Conservation (phyloP, 2,329 filamentous ascomycete genomes). For the Nothomitra cinnamomea region DNA sequence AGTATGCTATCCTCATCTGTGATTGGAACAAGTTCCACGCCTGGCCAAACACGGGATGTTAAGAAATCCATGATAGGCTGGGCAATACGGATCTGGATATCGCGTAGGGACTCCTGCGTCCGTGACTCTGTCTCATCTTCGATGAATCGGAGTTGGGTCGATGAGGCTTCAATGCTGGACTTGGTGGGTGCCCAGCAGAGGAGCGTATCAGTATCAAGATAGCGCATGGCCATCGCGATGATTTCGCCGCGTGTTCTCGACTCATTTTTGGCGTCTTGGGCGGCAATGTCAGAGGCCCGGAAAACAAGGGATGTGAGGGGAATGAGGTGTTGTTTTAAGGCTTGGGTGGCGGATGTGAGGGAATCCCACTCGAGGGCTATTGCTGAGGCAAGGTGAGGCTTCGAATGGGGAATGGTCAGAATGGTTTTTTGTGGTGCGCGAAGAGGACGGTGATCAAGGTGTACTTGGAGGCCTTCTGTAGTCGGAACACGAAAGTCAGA, state of each 20-base stretch:
- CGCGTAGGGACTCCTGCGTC: slow-evolving; percentile 45
- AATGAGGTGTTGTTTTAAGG: slow-evolving; percentile 71
- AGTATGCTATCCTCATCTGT: slow-evolving; percentile 64
- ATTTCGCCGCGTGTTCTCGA: slow-evolving; percentile 44
- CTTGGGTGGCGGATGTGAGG: slow-evolving; percentile 65
- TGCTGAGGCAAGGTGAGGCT: slow-evolving; percentile 66
- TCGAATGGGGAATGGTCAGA: slow-evolving; percentile 54
- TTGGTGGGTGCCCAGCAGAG: slow-evolving; percentile 69
- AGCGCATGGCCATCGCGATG: slow-evolving; percentile 54
- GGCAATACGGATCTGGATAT: slow-evolving; percentile 53
- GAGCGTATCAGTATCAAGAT: slow-evolving; percentile 80
- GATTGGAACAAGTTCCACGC: slow-evolving; percentile 61
- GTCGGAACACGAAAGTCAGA: background rate
- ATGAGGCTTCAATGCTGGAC: slow-evolving; percentile 12
- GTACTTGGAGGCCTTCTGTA: slow-evolving; percentile 40
- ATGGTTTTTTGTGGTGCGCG: slow-evolving; percentile 58
- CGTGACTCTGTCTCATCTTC: slow-evolving; percentile 27
- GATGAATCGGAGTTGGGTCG: slow-evolving; percentile 26
- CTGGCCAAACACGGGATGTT: slow-evolving; percentile 63
- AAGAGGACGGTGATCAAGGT: slow-evolving; percentile 64
- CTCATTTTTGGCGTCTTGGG: slow-evolving; percentile 37
- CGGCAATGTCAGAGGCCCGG: slow-evolving; percentile 66
- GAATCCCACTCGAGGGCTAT: slow-evolving; percentile 90
- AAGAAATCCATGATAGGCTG: slow-evolving; percentile 56
- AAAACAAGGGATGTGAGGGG: slow-evolving; percentile 75